phyloP scores from a whole-genome alignment of 2,329 filamentous ascomycete species.

The Escovopsis sp. region DNA sequence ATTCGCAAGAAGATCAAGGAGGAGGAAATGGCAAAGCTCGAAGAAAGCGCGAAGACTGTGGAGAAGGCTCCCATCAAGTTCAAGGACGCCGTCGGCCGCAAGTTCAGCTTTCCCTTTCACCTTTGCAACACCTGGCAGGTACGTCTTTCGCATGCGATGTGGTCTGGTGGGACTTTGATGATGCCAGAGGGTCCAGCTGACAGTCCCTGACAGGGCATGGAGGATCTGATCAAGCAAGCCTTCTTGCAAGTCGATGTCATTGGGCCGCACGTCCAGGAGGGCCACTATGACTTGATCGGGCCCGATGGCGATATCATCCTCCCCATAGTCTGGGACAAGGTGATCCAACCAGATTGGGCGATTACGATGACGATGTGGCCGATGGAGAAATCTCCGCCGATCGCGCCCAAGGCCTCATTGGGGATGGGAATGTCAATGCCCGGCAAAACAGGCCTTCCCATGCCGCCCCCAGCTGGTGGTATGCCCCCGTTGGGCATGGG shows the following conservation, averaged over 20 bases:
- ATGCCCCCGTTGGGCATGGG: neutral
- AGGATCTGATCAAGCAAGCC: constrained; percentile 72
- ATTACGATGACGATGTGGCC: constrained; percentile 47
- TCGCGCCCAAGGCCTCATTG: constrained; percentile 10
- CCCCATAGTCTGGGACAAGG: constrained; percentile 63
- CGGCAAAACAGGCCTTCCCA: constrained; percentile 1
- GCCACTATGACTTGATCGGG: constrained; percentile 67
- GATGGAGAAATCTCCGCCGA: constrained; percentile 28
- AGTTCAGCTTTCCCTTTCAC: constrained; percentile 84
- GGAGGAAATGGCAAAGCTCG: constrained; percentile 33
- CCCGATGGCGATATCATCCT: constrained; percentile 74
- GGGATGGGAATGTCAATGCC: constrained; percentile 4
- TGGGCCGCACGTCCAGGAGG: constrained; percentile 60
- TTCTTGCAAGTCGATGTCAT: constrained; percentile 67
- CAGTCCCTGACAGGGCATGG: constrained; percentile 51
- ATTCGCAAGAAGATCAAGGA: constrained; percentile 42
- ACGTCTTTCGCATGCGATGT: constrained; percentile 23
- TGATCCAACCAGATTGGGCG: constrained; percentile 55
- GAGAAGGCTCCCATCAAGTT: constrained; percentile 70
- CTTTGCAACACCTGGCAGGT: constrained; percentile 74
- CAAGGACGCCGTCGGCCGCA: constrained; percentile 81
- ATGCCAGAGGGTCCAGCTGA: constrained; percentile 2
- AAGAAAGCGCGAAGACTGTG: constrained; percentile 34
- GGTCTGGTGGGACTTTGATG: no score
- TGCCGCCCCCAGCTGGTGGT: neutral